A percentile compares a stretch with the other conserved stretches of the same genome.
Conservation (phyloP, 768 basidiomycete species). For the Psilocybe subaeruginosa region DNA sequence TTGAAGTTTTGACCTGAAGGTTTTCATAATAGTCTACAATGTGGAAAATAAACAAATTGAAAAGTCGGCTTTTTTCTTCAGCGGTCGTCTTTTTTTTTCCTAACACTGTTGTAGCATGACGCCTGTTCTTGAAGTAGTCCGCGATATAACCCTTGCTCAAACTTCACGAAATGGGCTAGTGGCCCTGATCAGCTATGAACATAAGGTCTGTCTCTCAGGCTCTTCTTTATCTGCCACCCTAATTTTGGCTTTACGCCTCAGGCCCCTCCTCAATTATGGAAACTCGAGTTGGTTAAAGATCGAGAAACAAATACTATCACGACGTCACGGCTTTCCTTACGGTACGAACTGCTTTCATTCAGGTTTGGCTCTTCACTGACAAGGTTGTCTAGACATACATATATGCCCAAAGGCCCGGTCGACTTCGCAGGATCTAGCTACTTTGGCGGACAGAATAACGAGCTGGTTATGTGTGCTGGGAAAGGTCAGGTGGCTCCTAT, state of each 20-base stretch:
- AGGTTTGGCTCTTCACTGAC: constrained; percentile 5
- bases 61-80: constrained; percentile 35
- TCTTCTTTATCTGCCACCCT: not conserved
- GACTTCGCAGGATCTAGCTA: constrained; percentile 84
- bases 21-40: constrained; percentile 57
- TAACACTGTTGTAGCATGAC: constrained; percentile 51
- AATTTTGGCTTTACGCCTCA: constrained; percentile 25
- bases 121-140: constrained; percentile 73
- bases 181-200: constrained; percentile 75
- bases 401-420: constrained; percentile 66
- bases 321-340: constrained; percentile 41
- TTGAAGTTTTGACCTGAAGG: constrained; percentile 7
- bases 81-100: not conserved
- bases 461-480: constrained; percentile 76
- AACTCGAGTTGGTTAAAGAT: constrained; percentile 65
- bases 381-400: constrained; percentile 58
- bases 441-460: constrained; percentile 80
- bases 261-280: constrained; percentile 83
- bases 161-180: constrained; percentile 50
- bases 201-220: constrained; percentile 53
- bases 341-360: constrained; percentile 27
- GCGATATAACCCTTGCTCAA: constrained; percentile 66
- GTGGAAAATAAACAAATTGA: constrained; percentile 66
- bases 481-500: constrained; percentile 49
- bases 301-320: constrained; percentile 36